These are phyloP conservation scores for Fomitopsis pulvina DNA, from an alignment of 768 basidiomycete genomes.

Conservation along the genomic window DNA sequence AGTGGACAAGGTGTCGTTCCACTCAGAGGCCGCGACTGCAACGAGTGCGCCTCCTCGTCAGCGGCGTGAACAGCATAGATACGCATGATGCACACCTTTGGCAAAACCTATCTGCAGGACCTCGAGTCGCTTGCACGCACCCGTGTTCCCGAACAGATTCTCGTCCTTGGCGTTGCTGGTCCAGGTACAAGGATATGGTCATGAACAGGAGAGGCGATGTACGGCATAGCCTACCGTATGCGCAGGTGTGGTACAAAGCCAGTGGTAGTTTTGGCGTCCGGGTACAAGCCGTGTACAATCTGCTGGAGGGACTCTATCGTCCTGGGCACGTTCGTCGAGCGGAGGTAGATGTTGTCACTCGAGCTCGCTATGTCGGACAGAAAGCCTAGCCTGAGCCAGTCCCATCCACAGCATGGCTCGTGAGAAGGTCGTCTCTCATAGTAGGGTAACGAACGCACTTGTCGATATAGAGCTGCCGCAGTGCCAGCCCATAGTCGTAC, in stretches of 20 bases:
- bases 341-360: constrained; percentile 48
- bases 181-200: neutral
- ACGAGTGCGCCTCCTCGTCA: neutral
- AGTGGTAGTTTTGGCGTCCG: constrained; percentile 38
- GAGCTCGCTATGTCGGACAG: constrained; percentile 46
- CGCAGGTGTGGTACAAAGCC: constrained; percentile 43
- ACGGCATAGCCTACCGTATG: constrained; percentile 39
- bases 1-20: constrained; percentile 53
- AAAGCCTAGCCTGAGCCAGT: constrained; percentile 50
- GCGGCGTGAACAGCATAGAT: neutral
- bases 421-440: neutral
- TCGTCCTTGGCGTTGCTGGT: constrained; percentile 63
- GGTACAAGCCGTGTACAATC: constrained; percentile 69
- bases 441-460: constrained; percentile 33
- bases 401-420: too few species aligned
- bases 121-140: constrained; percentile 61
- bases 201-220: neutral
- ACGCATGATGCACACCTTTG: constrained; percentile 37
- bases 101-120: constrained; percentile 58
- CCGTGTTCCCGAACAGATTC: constrained; percentile 62
- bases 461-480: constrained; percentile 62
- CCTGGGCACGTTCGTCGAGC: constrained; percentile 74
- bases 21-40: constrained; percentile 56
- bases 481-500: constrained; percentile 48
- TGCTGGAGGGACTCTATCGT: constrained; percentile 74